Evolutionary conservation across 2,329 filamentous ascomycete genomes (phyloP), one percentile per base, ranked within the genome.

Genomic region (Pezicula carpinea): DNA sequence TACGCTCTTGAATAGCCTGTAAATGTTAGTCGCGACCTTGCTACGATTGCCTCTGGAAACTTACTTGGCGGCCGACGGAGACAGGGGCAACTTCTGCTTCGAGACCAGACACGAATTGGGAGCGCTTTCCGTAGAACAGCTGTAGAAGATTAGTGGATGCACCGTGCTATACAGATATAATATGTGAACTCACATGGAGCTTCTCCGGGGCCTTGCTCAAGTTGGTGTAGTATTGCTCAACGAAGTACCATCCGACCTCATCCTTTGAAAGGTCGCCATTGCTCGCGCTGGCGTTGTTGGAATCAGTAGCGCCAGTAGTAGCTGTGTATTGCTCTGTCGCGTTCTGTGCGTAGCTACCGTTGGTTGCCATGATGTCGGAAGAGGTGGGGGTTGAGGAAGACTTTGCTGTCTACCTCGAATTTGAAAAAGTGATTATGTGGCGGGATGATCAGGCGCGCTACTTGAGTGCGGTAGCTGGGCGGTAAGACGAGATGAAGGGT

Each of bases 181-280:
- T 10, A 23, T 31, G 35, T 26, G 26, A 34, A 71, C 80, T 62
- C 71, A 85, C 81, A 65, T 90, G 92, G 61, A 99, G 87, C 72
- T 93, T 95, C 66, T 96, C 90, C 18, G 93, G 91, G 57, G 76
- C 87, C 71, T 92, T 91, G 82, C 91, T 96, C 64, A 99, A 74
- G 53, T 90, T 99, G 59, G 89, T 97, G 74, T 99, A 99, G 77
- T 96, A 99, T 71, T 96, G 90, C 79, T 97, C 91, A 49, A 99
- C 93, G 60, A 99, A 99, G 74, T 92, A 97, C 93, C 93, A 99
- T 69, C 90, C 93, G 58, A 99, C 90, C 74, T 97, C 89, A 67
- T 96, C 90, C 75, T 96, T 96, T 60, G 77, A 75, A 34, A 82
- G 70, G 59, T 78, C 74, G 64, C 64, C 71, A 60, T 67, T 71